These are phyloP conservation scores for Epicoccum sorghinum DNA, from an alignment of 2,329 filamentous ascomycete genomes.

Conservation along the genomic window DNA sequence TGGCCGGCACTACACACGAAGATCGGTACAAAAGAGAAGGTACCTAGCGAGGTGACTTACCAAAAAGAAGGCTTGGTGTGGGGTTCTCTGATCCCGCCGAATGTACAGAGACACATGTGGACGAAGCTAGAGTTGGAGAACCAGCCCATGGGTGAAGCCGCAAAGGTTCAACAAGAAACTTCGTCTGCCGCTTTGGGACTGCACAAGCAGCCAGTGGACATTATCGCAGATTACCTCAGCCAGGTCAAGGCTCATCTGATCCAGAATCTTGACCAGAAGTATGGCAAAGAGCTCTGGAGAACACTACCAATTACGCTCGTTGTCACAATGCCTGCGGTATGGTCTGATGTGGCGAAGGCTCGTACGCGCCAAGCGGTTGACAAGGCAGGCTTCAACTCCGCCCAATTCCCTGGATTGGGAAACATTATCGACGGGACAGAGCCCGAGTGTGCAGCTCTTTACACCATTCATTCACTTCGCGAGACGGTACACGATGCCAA, in stretches of 20 bases:
- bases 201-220: slow-evolving; percentile 29
- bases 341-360: slow-evolving; percentile 33
- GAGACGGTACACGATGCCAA: slow-evolving; percentile 18
- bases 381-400: slow-evolving; percentile 28
- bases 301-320: slow-evolving; percentile 28
- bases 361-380: slow-evolving; percentile 24
- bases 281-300: slow-evolving; percentile 25
- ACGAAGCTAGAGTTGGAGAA: slow-evolving; percentile 39
- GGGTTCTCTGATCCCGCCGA: slow-evolving; percentile 21
- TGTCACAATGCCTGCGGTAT: slow-evolving; percentile 34
- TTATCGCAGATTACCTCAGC: slow-evolving; percentile 38
- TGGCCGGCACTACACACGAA: slow-evolving; percentile 34
- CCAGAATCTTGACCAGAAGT: slow-evolving; percentile 29
- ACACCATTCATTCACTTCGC: slow-evolving; percentile 26
- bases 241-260: slow-evolving; percentile 29
- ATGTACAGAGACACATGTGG: slow-evolving; percentile 39
- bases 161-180: slow-evolving; percentile 22
- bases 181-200: background rate
- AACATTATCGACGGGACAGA: slow-evolving; percentile 19
- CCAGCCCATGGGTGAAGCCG: slow-evolving; percentile 20
- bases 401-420: slow-evolving; percentile 14
- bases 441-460: slow-evolving; percentile 37
- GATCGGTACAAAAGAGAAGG: slow-evolving; percentile 39
- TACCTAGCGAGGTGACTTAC: slow-evolving; percentile 34
- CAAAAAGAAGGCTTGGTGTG: slow-evolving; percentile 15